A percentile compares a stretch with the other conserved stretches of the same genome.
Conservation (phyloP, 2,329 filamentous ascomycete species). For the Xylariaceae sp. region DNA sequence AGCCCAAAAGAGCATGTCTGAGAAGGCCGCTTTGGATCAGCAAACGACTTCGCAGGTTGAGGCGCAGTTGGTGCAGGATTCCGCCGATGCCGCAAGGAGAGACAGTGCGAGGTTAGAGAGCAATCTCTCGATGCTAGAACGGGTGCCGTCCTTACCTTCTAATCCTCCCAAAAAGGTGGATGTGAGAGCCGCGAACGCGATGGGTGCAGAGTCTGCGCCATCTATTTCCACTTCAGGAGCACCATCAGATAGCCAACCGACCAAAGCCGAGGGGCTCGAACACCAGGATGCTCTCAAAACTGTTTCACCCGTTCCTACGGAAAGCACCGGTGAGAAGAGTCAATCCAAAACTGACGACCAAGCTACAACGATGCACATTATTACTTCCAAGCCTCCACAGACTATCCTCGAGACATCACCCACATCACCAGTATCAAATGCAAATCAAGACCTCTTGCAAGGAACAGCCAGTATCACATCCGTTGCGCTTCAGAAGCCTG, state of each 20-base stretch:
- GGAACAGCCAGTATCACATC: constrained; percentile 17
- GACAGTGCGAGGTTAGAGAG: not conserved
- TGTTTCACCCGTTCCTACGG: too few relatives aligned
- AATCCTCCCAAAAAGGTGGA: too few relatives aligned
- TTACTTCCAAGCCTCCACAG: too few relatives aligned
- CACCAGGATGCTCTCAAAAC: too few relatives aligned
- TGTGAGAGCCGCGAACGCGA: too few relatives aligned
- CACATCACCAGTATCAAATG: not conserved
- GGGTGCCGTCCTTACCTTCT: not conserved
- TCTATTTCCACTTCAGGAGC: too few relatives aligned
- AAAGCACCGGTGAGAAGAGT: too few relatives aligned
- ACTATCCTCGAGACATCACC: not conserved
- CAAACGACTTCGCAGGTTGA: constrained; percentile 15
- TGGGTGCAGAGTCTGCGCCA: too few relatives aligned
- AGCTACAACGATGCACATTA: too few relatives aligned
- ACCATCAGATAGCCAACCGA: too few relatives aligned
- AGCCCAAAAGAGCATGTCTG: constrained; percentile 22
- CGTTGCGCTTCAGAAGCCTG: constrained; percentile 30
- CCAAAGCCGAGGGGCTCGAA: too few relatives aligned
- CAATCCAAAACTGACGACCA: too few relatives aligned
- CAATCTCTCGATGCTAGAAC: not conserved
- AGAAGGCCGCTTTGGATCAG: constrained; percentile 1
- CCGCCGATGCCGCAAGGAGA: constrained; percentile 8
- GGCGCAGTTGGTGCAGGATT: constrained; percentile 17
- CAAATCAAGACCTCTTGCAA: constrained; percentile 3